phyloP scores from a whole-genome alignment of 1,284 basidiomycete species.

The Sphagnurus paluster region DNA sequence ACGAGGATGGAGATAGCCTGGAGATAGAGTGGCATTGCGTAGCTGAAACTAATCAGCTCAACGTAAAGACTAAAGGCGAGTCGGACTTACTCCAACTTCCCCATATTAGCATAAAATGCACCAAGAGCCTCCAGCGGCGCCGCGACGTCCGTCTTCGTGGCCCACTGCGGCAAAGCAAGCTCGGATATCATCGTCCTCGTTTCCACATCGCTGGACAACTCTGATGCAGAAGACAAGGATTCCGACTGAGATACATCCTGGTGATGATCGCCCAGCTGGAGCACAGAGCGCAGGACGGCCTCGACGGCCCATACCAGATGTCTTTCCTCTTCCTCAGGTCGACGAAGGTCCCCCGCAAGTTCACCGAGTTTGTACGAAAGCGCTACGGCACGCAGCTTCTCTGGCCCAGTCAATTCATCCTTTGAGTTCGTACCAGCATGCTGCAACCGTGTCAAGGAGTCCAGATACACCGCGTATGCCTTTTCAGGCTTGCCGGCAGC shows the following conservation, averaged over 20 bases:
- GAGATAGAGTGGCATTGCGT: slow-evolving; percentile 64
- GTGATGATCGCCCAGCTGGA: slow-evolving; percentile 20
- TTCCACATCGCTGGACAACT: slow-evolving; percentile 9
- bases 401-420: slow-evolving; percentile 30
- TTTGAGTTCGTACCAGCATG: slow-evolving; percentile 19
- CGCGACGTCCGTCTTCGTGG: slow-evolving; percentile 59
- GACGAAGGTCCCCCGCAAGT: slow-evolving; percentile 42
- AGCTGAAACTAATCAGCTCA: slow-evolving; percentile 37
- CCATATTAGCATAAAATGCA: slow-evolving; percentile 57
- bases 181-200: slow-evolving; percentile 41
- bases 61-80: slow-evolving; percentile 5
- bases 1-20: slow-evolving; percentile 67
- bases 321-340: slow-evolving; percentile 59
- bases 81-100: slow-evolving; percentile 57
- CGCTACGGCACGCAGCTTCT: slow-evolving; percentile 59
- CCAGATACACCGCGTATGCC: slow-evolving; percentile 54
- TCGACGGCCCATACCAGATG: slow-evolving; percentile 68
- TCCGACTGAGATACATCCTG: slow-evolving; percentile 8
- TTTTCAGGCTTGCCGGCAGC: slow-evolving; percentile 39
- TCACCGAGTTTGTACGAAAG: slow-evolving; percentile 71
- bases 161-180: slow-evolving; percentile 65
- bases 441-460: slow-evolving; percentile 40
- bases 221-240: no score
- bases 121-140: slow-evolving; percentile 70
- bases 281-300: slow-evolving; percentile 47